Evolutionary conservation across 1,284 basidiomycete species (phyloP), one percentile per base, ranked within the genome.

Genomic region (Sanguinoderma infundibulare): DNA sequence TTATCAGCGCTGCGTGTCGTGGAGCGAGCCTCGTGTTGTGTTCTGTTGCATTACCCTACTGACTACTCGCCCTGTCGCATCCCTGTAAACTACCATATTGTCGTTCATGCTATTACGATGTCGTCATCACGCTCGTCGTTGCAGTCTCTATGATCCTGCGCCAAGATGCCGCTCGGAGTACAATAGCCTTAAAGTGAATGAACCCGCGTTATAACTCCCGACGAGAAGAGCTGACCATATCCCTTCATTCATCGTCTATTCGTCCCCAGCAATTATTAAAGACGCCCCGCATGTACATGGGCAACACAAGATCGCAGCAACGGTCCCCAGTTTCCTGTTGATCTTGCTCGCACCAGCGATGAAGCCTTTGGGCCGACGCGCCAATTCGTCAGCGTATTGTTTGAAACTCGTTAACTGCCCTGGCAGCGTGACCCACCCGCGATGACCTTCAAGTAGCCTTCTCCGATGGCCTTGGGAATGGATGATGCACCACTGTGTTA

Each of bases 201-300:
- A n/a, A n/a, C n/a, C n/a, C n/a, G n/a, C n/a, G n/a, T n/a, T n/a
- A n/a, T n/a, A n/a, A n/a, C n/a, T n/a, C n/a, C n/a, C n/a, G n/a
- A n/a, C n/a, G n/a, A n/a, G n/a, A n/a, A n/a, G n/a, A n/a, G n/a
- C n/a, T n/a, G n/a, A n/a, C n/a, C n/a, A n/a, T n/a, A n/a, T n/a
- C n/a, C n/a, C n/a, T n/a, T n/a, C n/a, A n/a, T n/a, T n/a, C 38
- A 35, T 28, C 36, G 35, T 38, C 10, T 8, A 78, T 82, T 66
- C 79, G 78, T 47, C 40, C 10, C 42, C 56, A 3, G 49, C 56
- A 20, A 28, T 32, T 20, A 58, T 58, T 3, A 58, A 30, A 1
- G 56, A 58, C 4, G 38, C 17, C 3, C 56, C 49, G 49, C 56
- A 58, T 3, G 56, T 58, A 30, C 56, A 58, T 6, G 56, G 56